A percentile compares a stretch with the other conserved stretches of the same genome.
phyloP scores from a whole-genome alignment of 371 early-diverging fungal genomes.

The Smittium mucronatum region DNA sequence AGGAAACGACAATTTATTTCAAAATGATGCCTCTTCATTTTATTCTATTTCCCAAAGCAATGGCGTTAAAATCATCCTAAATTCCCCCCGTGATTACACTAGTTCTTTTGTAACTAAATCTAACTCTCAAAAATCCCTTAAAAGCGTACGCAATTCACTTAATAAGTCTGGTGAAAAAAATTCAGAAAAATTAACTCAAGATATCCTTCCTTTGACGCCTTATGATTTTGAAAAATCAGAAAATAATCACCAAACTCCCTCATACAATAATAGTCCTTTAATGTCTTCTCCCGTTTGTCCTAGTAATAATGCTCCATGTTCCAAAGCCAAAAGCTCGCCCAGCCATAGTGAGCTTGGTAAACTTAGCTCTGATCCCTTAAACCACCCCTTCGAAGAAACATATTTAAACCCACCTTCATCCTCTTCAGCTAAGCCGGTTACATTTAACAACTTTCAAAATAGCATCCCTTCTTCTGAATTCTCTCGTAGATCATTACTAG shows the following conservation, averaged over 20 bases:
- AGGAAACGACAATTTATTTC: background rate
- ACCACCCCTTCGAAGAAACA: background rate
- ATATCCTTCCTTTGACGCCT: no score
- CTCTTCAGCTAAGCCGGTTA: background rate
- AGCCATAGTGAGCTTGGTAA: background rate
- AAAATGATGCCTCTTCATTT: background rate
- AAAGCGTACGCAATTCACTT: background rate
- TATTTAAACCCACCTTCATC: background rate
- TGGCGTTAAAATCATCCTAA: no score
- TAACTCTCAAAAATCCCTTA: background rate
- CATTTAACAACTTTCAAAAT: background rate
- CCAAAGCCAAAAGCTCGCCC: background rate
- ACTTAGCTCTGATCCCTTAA: background rate
- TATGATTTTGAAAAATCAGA: no score
- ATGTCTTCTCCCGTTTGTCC: background rate
- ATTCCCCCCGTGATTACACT: no score
- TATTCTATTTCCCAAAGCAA: background rate
- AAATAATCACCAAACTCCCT: no score
- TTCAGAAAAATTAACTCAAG: no score
- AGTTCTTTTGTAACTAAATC: no score
- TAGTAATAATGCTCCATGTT: background rate
- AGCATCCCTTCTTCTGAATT: background rate
- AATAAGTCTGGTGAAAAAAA: background rate
- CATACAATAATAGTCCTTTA: background rate
- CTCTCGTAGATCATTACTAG: background rate